Conservation (phyloP, 2,329 filamentous ascomycete genomes). For the Raffaelea albimanens region DNA sequence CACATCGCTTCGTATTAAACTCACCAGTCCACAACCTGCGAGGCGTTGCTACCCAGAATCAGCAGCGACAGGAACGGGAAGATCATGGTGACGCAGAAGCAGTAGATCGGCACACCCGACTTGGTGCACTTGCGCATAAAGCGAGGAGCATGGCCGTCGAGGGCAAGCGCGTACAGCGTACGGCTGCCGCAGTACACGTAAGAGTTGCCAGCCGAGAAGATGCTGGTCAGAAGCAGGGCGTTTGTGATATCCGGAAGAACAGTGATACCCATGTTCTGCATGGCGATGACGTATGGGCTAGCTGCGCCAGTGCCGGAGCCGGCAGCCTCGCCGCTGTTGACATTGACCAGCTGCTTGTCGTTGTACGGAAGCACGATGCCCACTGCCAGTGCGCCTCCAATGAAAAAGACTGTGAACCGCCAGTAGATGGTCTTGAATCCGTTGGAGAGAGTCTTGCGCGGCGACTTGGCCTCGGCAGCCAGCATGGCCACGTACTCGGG, state of each 20-base stretch:
- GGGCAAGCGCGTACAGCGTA: conserved; percentile 45
- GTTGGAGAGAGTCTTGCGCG: conserved; percentile 11
- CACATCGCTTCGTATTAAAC: too few relatives aligned
- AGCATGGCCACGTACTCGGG: conserved; percentile 41
- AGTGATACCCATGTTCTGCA: conserved; percentile 54
- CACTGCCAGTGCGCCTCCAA: conserved; percentile 15
- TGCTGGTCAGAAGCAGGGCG: conserved; percentile 63
- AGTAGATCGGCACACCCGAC: not conserved
- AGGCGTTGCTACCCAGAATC: conserved; percentile 18
- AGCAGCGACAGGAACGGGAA: too few relatives aligned
- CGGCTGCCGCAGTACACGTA: conserved; percentile 50
- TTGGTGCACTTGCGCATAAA: not conserved
- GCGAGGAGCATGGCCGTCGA: not conserved
- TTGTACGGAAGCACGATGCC: conserved; percentile 19
- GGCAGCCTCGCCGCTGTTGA: conserved; percentile 20
- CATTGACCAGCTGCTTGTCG: conserved; percentile 17
- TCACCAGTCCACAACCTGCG: conserved; percentile 25
- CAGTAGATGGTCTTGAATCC: conserved; percentile 17
- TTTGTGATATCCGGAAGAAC: conserved; percentile 66
- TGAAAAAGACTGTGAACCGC: conserved; percentile 21
- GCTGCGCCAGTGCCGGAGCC: conserved; percentile 34
- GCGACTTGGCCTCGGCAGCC: conserved; percentile 13
- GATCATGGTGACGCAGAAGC: not conserved
- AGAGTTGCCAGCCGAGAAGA: conserved; percentile 60
- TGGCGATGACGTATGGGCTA: conserved; percentile 62